Percentiles rank a stretch among this genome's conserved stretches.
These are phyloP conservation scores for Esteya vermicola DNA, from an alignment of 2,329 filamentous ascomycete species.

Conservation along the genomic window DNA sequence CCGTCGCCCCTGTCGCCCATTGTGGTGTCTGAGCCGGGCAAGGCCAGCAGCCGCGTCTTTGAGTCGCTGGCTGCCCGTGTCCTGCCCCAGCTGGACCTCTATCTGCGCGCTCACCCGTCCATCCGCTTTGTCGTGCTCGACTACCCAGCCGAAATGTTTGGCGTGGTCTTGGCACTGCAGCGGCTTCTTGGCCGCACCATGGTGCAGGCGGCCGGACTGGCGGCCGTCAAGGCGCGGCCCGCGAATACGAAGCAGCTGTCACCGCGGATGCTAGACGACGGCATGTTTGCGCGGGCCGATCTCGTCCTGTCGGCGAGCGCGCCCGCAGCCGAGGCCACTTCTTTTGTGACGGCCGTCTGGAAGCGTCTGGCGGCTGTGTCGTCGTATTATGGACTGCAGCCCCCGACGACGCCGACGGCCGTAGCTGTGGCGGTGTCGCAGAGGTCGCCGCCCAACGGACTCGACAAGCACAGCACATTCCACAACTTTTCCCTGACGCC, in stretches of 20 bases:
- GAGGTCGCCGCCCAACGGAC: too few relatives aligned
- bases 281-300: slow-evolving; percentile 35
- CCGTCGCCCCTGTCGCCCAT: too few relatives aligned
- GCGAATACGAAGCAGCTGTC: slow-evolving; percentile 1
- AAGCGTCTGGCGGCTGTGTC: too few relatives aligned
- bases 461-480: too few relatives aligned
- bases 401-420: background rate
- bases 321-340: slow-evolving; percentile 35
- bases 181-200: slow-evolving; percentile 39
- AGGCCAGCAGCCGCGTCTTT: slow-evolving; percentile 24
- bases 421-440: background rate
- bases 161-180: slow-evolving; percentile 42
- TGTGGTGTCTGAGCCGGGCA: too few relatives aligned
- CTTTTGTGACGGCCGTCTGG: slow-evolving; percentile 38
- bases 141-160: slow-evolving; percentile 40
- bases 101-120: slow-evolving; percentile 35
- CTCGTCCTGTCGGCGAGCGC: slow-evolving; percentile 42
- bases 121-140: slow-evolving; percentile 45
- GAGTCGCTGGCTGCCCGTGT: slow-evolving; percentile 37
- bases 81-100: slow-evolving; percentile 46
- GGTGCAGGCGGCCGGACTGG: slow-evolving; percentile 45
- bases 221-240: too few relatives aligned
- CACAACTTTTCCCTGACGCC: too few relatives aligned
- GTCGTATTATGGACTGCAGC: too few relatives aligned
- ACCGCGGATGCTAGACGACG: slow-evolving; percentile 11